Percentiles rank a stretch among this genome's conserved stretches.
phyloP scores from a whole-genome alignment of 2,329 filamentous ascomycete genomes.

The Talaromyces pinophilus region DNA sequence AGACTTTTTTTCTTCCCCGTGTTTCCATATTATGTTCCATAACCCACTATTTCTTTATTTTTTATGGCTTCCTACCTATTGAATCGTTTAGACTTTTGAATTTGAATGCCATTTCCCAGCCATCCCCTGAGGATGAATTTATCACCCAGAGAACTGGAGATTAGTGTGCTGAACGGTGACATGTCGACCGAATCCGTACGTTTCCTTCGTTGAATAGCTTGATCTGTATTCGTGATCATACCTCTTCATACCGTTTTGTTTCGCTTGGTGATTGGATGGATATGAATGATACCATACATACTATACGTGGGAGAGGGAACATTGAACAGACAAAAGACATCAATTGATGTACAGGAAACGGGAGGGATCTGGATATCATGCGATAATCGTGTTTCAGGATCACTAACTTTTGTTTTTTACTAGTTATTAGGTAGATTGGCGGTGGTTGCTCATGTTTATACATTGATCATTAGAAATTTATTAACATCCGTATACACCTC shows the following conservation, averaged over 20 bases:
- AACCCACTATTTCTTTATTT: neutral
- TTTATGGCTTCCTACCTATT: constrained; percentile 1
- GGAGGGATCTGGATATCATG: neutral
- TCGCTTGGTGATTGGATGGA: neutral
- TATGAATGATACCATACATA: neutral
- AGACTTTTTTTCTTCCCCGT: constrained; percentile 11
- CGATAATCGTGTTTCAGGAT: neutral
- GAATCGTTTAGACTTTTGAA: constrained; percentile 3
- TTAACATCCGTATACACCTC: neutral
- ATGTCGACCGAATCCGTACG: constrained; percentile 1
- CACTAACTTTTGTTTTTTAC: too few relatives aligned
- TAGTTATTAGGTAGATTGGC: neutral
- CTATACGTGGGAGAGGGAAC: neutral
- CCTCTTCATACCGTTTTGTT: neutral
- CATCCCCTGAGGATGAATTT: neutral
- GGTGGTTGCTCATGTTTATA: neutral
- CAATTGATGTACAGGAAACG: neutral
- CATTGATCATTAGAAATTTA: neutral
- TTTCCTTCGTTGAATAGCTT: neutral
- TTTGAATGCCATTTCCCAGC: neutral
- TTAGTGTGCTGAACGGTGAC: neutral
- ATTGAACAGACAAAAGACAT: neutral
- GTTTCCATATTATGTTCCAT: constrained; percentile 6
- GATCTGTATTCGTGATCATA: constrained; percentile 7
- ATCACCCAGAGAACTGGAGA: neutral